phyloP scores from a whole-genome alignment of 306 rosid species.

The Cicer yamashitae region DNA sequence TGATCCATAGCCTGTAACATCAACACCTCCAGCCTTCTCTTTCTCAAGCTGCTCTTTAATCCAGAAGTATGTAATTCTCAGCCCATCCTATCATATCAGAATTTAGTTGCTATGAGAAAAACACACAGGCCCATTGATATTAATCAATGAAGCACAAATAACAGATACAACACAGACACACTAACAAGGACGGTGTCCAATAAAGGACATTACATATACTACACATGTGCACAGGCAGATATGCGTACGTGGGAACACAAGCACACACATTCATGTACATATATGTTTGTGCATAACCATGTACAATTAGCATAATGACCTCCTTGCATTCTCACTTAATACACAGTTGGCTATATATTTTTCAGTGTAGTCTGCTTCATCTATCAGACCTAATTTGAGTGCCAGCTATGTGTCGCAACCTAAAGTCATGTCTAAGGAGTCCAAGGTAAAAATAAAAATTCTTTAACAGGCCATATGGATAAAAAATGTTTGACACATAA shows the following conservation, averaged over 20 bases:
- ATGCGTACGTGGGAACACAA: not conserved
- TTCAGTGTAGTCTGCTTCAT: not conserved
- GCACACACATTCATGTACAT: not conserved
- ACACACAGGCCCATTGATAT: not conserved
- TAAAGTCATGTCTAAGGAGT: not conserved
- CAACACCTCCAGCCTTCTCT: constrained; percentile 80
- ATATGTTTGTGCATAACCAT: not conserved
- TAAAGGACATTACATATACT: not conserved
- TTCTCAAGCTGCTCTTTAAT: constrained; percentile 96
- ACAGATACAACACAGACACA: not conserved
- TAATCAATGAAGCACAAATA: not conserved
- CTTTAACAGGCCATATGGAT: not conserved
- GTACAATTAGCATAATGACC: not conserved
- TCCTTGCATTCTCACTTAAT: not conserved
- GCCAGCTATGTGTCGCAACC: constrained; percentile 2
- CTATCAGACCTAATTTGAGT: not conserved
- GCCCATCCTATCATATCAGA: constrained; percentile 71
- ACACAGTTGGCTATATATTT: not conserved
- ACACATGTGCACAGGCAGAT: not conserved
- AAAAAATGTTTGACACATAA: not conserved
- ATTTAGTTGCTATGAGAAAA: constrained; percentile 33
- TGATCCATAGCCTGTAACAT: constrained; percentile 74
- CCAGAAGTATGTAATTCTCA: constrained; percentile 95
- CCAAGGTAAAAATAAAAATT: not conserved
- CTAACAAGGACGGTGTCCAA: not conserved